These are phyloP conservation scores for Paraphoma sp. DNA, from an alignment of 2,329 filamentous ascomycete genomes.

Conservation along the genomic window DNA sequence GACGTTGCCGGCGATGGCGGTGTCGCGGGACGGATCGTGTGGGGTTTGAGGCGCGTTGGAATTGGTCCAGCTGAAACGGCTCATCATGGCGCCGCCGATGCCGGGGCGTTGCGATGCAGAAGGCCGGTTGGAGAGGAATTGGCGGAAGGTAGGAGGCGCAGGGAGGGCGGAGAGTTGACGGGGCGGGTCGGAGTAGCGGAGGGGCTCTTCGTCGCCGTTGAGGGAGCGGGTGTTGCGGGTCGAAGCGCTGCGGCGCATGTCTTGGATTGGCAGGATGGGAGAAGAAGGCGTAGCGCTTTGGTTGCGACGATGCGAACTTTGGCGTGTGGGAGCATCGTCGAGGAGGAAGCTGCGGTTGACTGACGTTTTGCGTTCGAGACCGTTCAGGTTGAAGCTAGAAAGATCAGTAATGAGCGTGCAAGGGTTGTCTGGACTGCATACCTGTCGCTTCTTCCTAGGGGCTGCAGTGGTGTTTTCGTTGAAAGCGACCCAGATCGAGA, in stretches of 20 bases:
- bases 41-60: constrained; percentile 49
- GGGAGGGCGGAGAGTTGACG: constrained; percentile 28
- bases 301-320: constrained; percentile 37
- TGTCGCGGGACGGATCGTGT: constrained; percentile 38
- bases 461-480: constrained; percentile 37
- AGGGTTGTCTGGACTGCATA: constrained; percentile 10
- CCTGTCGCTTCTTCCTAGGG: constrained; percentile 38
- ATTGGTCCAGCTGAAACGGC: constrained; percentile 50
- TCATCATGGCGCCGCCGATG: constrained; percentile 32
- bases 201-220: constrained; percentile 26
- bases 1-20: constrained; percentile 21
- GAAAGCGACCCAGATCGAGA: constrained; percentile 35
- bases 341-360: constrained; percentile 34
- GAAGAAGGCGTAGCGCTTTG: constrained; percentile 42
- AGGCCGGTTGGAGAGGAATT: constrained; percentile 47
- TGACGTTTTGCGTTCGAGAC: constrained; percentile 9
- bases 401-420: constrained; percentile 4
- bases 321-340: constrained; percentile 28
- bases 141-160: constrained; percentile 46
- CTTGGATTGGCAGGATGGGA: constrained; percentile 36
- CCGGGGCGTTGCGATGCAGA: constrained; percentile 39
- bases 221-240: constrained; percentile 42
- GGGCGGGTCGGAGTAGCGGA: constrained; percentile 28
- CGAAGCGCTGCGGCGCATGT: constrained; percentile 33
- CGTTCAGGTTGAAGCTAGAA: constrained; percentile 30